Evolutionary conservation across 1,284 basidiomycete species (phyloP).

Genomic region (Quambalaria eucalypti): DNA sequence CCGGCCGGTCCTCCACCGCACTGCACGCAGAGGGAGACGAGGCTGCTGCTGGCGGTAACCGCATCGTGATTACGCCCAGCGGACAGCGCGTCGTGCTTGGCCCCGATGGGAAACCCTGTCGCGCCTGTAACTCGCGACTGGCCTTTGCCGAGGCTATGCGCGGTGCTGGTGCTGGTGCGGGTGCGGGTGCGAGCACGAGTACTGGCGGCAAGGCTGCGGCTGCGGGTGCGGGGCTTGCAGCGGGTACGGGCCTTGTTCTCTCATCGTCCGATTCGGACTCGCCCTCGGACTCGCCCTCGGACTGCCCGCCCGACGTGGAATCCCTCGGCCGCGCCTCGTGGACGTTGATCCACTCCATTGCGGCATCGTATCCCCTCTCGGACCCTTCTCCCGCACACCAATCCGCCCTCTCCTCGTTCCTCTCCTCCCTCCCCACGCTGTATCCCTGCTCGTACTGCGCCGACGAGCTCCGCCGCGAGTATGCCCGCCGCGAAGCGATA

Average conservation of each 20-base stretch:
- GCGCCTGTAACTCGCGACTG: conserved; percentile 40
- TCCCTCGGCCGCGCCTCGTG: conserved; percentile 39
- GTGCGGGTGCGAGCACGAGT: not conserved
- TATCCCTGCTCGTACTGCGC: conserved; percentile 43
- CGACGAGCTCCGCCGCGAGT: conserved; percentile 27
- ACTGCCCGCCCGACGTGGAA: conserved; percentile 41
- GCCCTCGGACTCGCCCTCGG: not conserved
- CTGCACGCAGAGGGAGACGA: not conserved
- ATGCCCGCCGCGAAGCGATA: conserved; percentile 12
- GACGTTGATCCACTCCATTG: conserved; percentile 39
- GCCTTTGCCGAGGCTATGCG: conserved; percentile 40
- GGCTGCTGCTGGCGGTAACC: not conserved
- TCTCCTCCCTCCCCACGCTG: conserved; percentile 29
- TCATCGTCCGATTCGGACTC: not conserved
- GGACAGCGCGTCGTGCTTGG: conserved; percentile 26
- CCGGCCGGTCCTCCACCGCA: not conserved
- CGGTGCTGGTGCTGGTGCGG: conserved; percentile 4
- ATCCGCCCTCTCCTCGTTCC: conserved; percentile 26
- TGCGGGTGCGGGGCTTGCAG: too few relatives aligned
- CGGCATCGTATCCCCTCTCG: conserved; percentile 41
- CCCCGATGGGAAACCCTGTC: conserved; percentile 45
- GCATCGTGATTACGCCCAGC: not conserved
- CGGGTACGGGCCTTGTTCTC: too few relatives aligned
- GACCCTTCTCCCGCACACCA: conserved; percentile 26
- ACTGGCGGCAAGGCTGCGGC: conserved; percentile 5